Percentiles rank a stretch among this genome's conserved stretches.
Conservation (phyloP, 805 yeast genomes). For the Candida nonsorbophila region DNA sequence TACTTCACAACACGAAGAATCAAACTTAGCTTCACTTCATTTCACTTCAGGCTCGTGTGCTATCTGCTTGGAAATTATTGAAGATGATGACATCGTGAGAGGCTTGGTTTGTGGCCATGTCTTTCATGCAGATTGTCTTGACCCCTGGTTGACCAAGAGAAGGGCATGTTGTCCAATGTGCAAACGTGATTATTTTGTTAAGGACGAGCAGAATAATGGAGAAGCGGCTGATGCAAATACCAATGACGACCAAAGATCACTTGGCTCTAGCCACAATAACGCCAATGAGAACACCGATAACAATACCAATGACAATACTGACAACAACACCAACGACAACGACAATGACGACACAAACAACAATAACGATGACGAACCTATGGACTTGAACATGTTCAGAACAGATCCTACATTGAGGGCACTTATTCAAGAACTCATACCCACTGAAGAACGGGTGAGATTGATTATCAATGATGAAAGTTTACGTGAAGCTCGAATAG, state of each 20-base stretch:
- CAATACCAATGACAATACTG: neutral
- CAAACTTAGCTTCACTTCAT: too few species aligned
- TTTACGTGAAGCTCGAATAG: constrained; percentile 33
- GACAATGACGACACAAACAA: constrained; percentile 1
- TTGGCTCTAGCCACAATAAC: constrained; percentile 1
- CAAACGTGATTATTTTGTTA: constrained; percentile 58
- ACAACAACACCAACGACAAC: constrained; percentile 2
- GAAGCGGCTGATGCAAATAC: constrained; percentile 6
- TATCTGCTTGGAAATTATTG: constrained; percentile 66
- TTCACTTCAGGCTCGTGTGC: constrained; percentile 71
- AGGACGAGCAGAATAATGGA: constrained; percentile 14
- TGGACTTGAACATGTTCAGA: constrained; percentile 29
- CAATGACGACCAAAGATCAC: constrained; percentile 2
- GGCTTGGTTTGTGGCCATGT: constrained; percentile 80
- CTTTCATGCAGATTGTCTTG: constrained; percentile 73
- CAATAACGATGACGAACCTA: constrained; percentile 10
- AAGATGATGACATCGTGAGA: constrained; percentile 59
- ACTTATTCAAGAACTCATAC: constrained; percentile 34
- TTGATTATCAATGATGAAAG: constrained; percentile 33
- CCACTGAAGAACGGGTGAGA: constrained; percentile 37
- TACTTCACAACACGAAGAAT: too few species aligned
- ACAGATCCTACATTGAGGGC: constrained; percentile 31
- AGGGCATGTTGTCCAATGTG: constrained; percentile 84
- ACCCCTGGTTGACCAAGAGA: constrained; percentile 73
- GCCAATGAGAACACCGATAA: constrained; percentile 1